Evolutionary conservation across 208 protist genomes (phyloP).

Genomic region (Leishmania guyanensis): DNA sequence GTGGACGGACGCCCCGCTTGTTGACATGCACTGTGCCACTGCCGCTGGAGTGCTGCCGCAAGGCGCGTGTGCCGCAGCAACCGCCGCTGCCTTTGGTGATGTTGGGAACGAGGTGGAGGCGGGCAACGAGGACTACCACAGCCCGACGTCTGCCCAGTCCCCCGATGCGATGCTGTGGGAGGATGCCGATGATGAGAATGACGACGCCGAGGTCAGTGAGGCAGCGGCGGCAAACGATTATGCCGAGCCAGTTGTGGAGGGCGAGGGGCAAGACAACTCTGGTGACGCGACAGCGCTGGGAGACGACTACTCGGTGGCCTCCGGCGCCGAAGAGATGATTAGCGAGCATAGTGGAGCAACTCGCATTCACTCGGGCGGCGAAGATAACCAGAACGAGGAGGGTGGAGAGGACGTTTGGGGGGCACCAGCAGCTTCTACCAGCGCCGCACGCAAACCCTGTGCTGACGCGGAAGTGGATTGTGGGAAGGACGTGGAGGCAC

Average conservation of each 20-base stretch:
- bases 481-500: neutral
- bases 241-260: neutral
- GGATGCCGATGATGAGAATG: slow-evolving; percentile 33
- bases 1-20: slow-evolving; percentile 34
- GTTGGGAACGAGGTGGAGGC: neutral
- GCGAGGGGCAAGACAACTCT: neutral
- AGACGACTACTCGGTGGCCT: neutral
- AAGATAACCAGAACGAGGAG: neutral
- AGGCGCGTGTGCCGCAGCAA: neutral
- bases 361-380: neutral
- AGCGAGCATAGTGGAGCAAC: neutral
- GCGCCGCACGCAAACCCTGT: neutral
- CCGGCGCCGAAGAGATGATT: neutral
- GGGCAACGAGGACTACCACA: slow-evolving; percentile 12
- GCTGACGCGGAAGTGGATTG: neutral
- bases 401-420: neutral
- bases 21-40: neutral
- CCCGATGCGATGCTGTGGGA: slow-evolving; percentile 26
- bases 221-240: neutral
- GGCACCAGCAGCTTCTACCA: neutral
- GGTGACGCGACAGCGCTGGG: neutral
- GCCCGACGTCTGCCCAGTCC: slow-evolving; percentile 18
- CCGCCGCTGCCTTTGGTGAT: neutral
- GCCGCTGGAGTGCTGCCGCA: neutral
- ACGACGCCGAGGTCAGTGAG: slow-evolving; percentile 1